Base-by-base conservation (phyloP, 169 alveolate genomes). In the Plasmodium ovale region DNA sequence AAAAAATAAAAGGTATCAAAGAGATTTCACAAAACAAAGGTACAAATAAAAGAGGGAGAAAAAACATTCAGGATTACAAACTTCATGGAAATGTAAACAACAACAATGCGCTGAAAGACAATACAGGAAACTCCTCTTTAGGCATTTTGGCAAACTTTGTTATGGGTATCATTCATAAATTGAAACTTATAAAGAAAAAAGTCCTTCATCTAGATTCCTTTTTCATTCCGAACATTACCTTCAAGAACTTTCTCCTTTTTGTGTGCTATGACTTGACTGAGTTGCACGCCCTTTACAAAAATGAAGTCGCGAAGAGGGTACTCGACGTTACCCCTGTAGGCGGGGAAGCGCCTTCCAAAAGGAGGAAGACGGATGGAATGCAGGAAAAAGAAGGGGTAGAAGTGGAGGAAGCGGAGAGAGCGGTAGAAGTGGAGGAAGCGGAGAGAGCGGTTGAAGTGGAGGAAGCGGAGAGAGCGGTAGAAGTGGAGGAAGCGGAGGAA, bases 181-280 rank as follows among this genome's bases (percentile, higher is more conserved):
- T 85, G 27, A 44, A 39, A 72, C 3, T 3, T 27, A 35, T 85
- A 29, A 85, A 85, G 29, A 51, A 58, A 27, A 35, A 51, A 29
- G 77, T 85, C 16, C 65, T 85, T 0, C 9, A 16, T 58, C 44
- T 85, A 47, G 51, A 70, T n/a, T 14, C 56, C 3, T 37, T 33
- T 14, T 85, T 27, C 35, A 44, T 39, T 37, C 67, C 85, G 3
- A 14, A 42, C 0, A 85, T 85, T 6, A 85, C 87, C n/a, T 85
- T 85, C 42, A 85, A 85, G 35, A 70, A 69, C 12, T 85, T 85
- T 31, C 77, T 85, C 35, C 29, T 85, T 1, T 85, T 85, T 39
- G 58, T 58, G 4, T 85, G 87, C 27, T 85, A 85, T 49, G 87
- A 85, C 16, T 39, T 85, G 53, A 70, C 21, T 10, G 87, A 85